phyloP scores from a whole-genome alignment of 140 eudicot species.

The Oenanthe javanica region DNA sequence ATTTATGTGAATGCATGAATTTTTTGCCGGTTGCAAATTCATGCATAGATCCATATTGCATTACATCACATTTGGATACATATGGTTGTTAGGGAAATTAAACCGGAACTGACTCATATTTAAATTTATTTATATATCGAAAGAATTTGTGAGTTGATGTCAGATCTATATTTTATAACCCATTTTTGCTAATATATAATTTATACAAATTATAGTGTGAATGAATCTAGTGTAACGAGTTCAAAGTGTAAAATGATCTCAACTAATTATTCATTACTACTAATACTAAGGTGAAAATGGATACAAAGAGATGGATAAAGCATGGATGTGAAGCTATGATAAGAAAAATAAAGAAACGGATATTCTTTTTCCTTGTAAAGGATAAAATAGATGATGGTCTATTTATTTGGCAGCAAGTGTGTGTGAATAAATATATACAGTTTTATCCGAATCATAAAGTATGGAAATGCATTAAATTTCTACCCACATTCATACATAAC shows the following conservation, averaged over 20 bases:
- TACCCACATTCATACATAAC: neutral
- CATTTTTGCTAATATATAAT: too few species aligned
- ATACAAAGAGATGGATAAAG: neutral
- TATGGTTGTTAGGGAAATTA: too few species aligned
- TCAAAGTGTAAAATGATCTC: neutral
- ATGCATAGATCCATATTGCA: too few species aligned
- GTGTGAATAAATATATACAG: neutral
- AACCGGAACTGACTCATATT: too few species aligned
- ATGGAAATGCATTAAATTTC: neutral
- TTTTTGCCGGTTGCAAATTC: neutral
- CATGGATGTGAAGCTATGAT: slow-evolving; percentile 2
- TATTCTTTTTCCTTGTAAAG: slow-evolving; percentile 18
- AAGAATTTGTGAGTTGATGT: too few species aligned
- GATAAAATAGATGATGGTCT: slow-evolving; percentile 17
- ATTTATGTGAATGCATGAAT: neutral
- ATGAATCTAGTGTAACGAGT: neutral
- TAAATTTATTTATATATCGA: too few species aligned
- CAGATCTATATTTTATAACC: too few species aligned
- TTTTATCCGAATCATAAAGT: neutral
- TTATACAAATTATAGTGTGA: too few species aligned
- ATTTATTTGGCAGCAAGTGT: neutral
- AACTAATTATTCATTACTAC: neutral
- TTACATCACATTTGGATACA: too few species aligned
- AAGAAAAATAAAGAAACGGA: slow-evolving; percentile 7
- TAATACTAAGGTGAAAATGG: neutral